Evolutionary conservation across 805 yeast species (phyloP).

Genomic region (Metschnikowia peoriensis): DNA sequence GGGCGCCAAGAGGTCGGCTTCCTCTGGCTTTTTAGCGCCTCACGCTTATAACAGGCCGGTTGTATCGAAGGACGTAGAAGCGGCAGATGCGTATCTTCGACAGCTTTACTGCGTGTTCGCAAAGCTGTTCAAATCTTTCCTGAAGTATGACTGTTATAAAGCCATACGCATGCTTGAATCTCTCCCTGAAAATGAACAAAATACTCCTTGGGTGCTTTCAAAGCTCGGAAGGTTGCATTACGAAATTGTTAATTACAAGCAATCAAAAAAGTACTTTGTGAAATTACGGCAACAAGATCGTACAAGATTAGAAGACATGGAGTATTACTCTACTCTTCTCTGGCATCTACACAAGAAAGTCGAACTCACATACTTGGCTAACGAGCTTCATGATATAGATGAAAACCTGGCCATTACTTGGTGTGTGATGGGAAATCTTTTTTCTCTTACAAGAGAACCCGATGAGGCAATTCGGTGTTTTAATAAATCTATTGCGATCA

Average conservation of each 20-base stretch:
- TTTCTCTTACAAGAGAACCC: conserved; percentile 78
- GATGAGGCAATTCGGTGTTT: conserved; percentile 89
- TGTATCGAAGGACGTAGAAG: conserved; percentile 10
- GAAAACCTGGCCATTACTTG: conserved; percentile 77
- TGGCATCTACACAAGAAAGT: conserved; percentile 90
- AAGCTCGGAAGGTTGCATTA: conserved; percentile 79
- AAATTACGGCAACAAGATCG: conserved; percentile 68
- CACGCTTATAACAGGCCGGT: background rate
- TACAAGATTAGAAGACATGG: conserved; percentile 85
- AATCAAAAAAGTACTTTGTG: conserved; percentile 62
- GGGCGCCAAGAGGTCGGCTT: conserved; percentile 16
- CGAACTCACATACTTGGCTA: conserved; percentile 77
- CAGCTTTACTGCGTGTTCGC: conserved; percentile 54
- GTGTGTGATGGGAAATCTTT: conserved; percentile 88
- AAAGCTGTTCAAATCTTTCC: conserved; percentile 57
- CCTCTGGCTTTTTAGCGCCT: conserved; percentile 9
- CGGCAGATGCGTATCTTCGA: conserved; percentile 42
- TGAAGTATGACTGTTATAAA: conserved; percentile 71
- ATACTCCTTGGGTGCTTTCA: conserved; percentile 83
- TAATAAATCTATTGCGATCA: conserved; percentile 68
- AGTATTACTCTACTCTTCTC: conserved; percentile 79
- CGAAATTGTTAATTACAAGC: conserved; percentile 82
- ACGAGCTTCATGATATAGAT: conserved; percentile 69
- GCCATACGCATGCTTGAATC: conserved; percentile 69
- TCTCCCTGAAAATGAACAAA: conserved; percentile 59